Conservation (phyloP, 441 rosid genomes). For the Brassica balearica region DNA sequence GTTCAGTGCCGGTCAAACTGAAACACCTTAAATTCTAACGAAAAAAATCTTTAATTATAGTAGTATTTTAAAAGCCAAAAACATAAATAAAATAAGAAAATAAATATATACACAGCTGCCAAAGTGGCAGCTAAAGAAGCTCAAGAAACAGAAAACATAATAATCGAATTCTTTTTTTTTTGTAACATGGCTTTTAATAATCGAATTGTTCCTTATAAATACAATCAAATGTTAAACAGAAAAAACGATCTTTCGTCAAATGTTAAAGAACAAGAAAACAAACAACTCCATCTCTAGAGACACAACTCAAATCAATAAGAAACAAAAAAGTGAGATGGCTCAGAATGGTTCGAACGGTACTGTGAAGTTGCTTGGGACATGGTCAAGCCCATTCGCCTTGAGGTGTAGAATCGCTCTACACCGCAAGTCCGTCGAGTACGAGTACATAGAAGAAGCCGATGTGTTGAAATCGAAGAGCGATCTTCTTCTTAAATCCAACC, state of each 20-base stretch:
- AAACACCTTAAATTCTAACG: slow-evolving; percentile 27
- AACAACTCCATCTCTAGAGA: slow-evolving; percentile 13
- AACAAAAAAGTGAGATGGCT: slow-evolving; percentile 23
- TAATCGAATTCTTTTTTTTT: too few species aligned
- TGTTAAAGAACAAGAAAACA: slow-evolving; percentile 29
- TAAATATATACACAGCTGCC: neutral
- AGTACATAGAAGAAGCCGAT: slow-evolving; percentile 56
- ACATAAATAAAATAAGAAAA: neutral
- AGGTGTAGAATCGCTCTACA: slow-evolving; percentile 74
- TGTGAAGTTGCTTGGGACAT: slow-evolving; percentile 67
- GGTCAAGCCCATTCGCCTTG: slow-evolving; percentile 74
- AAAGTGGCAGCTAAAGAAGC: neutral
- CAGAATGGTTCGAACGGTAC: slow-evolving; percentile 38
- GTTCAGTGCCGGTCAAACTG: slow-evolving; percentile 33
- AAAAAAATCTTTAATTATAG: slow-evolving; percentile 1
- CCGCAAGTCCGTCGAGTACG: slow-evolving; percentile 64
- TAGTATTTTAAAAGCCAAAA: neutral
- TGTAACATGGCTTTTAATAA: too few species aligned
- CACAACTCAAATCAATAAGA: slow-evolving; percentile 24
- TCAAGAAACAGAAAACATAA: neutral
- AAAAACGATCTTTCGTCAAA: slow-evolving; percentile 12
- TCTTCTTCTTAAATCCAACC: slow-evolving; percentile 72
- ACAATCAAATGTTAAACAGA: neutral
- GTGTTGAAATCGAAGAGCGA: slow-evolving; percentile 56
- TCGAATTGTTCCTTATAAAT: slow-evolving; percentile 25